Percentiles rank a stretch among this genome's conserved stretches.
Evolutionary conservation across 345 rosid species (phyloP).

Genomic region (Pugionium cornutum): DNA sequence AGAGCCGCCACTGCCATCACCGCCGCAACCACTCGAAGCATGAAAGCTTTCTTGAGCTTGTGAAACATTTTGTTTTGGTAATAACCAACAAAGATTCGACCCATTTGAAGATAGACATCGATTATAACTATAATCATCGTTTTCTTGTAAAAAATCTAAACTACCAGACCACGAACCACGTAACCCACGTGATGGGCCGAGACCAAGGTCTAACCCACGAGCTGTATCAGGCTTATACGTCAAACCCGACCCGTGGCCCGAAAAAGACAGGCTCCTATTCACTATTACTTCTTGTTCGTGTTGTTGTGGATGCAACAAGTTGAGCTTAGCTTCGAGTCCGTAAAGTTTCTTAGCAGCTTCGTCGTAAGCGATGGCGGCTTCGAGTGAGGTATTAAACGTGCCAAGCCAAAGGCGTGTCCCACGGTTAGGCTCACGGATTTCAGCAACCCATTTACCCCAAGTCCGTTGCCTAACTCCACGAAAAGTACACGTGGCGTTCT

Average conservation of each 20-base stretch:
- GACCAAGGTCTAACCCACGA: constrained; percentile 37
- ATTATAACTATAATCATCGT: constrained; percentile 1
- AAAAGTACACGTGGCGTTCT: constrained; percentile 54
- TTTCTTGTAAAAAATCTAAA: constrained; percentile 24
- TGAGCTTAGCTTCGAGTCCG: constrained; percentile 53
- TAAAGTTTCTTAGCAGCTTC: constrained; percentile 55
- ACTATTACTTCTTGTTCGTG: constrained; percentile 6
- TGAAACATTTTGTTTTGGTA: constrained; percentile 29
- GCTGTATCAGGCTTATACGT: constrained; percentile 6
- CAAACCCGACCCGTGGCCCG: constrained; percentile 25
- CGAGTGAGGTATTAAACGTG: constrained; percentile 51
- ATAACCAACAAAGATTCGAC: constrained; percentile 37
- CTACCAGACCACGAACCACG: constrained; percentile 30
- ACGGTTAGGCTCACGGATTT: constrained; percentile 53
- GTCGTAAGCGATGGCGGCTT: constrained; percentile 61
- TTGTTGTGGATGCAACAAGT: constrained; percentile 42
- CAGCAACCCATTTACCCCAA: constrained; percentile 75
- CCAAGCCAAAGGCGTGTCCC: constrained; percentile 63
- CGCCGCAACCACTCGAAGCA: constrained; percentile 10
- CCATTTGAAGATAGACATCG: constrained; percentile 21
- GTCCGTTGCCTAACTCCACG: constrained; percentile 63
- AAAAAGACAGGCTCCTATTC: constrained; percentile 28
- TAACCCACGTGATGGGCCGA: constrained; percentile 23
- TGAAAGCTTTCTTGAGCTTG: constrained; percentile 23
- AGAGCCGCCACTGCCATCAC: constrained; percentile 7